Evolutionary conservation across 1,284 basidiomycete species (phyloP).

Genomic region (Cerrena zonata): DNA sequence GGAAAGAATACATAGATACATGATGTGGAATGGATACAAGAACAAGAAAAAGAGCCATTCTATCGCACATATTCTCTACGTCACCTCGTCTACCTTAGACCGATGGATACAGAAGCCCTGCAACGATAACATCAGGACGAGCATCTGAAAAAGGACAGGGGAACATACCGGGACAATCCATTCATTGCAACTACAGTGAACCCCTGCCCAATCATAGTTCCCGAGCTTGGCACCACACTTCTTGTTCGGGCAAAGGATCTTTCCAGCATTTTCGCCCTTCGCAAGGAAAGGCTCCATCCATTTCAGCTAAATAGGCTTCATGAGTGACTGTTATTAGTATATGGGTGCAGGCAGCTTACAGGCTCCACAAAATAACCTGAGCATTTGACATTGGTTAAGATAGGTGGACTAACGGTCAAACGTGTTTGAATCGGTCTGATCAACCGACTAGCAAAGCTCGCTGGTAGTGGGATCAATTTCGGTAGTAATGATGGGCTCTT

Average conservation of each 20-base stretch:
- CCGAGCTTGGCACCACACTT: slow-evolving; percentile 89
- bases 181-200: slow-evolving; percentile 83
- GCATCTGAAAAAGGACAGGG: background rate
- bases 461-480: slow-evolving; percentile 11
- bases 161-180: slow-evolving; percentile 81
- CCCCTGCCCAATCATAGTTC: slow-evolving; percentile 95
- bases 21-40: too few species aligned
- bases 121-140: slow-evolving; percentile 3
- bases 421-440: background rate
- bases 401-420: slow-evolving; percentile 48
- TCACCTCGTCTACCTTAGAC: slow-evolving; percentile 86
- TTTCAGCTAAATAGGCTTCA: slow-evolving; percentile 53
- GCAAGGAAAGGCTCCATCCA: slow-evolving; percentile 89
- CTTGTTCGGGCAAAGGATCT: slow-evolving; percentile 85
- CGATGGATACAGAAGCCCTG: slow-evolving; percentile 86
- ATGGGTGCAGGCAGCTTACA: slow-evolving; percentile 40
- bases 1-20: background rate
- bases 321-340: background rate
- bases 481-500: too few species aligned
- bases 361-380: slow-evolving; percentile 97
- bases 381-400: slow-evolving; percentile 72
- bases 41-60: background rate
- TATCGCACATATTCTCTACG: slow-evolving; percentile 18
- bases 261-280: slow-evolving; percentile 74
- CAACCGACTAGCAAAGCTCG: background rate